A percentile compares a stretch with the other conserved stretches of the same genome.
Evolutionary conservation across 257 asterid genomes (phyloP).

Genomic region (Ophiorrhiza pumila): DNA sequence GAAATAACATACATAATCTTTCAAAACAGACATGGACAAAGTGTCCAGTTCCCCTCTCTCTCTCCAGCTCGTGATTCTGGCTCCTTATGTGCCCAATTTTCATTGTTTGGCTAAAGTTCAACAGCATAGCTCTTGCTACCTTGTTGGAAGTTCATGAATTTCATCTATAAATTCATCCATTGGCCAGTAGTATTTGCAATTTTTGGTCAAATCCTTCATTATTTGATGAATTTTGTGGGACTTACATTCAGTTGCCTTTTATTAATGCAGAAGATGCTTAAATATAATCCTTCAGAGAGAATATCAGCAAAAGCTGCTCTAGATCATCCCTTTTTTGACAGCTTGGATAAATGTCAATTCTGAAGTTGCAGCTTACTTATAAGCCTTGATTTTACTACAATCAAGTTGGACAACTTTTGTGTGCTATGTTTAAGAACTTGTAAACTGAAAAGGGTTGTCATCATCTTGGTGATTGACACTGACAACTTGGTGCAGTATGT

Average conservation of each 20-base stretch:
- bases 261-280: constrained; percentile 73
- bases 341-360: constrained; percentile 84
- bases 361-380: constrained; percentile 27
- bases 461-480: constrained; percentile 50
- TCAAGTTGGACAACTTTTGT: constrained; percentile 17
- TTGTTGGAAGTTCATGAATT: background rate
- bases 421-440: background rate
- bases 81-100: background rate
- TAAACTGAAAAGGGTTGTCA: constrained; percentile 30
- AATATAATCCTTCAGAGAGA: constrained; percentile 77
- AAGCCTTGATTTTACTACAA: background rate
- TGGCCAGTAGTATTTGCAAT: background rate
- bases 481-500: background rate
- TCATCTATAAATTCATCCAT: background rate
- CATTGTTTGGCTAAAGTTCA: background rate
- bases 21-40: background rate
- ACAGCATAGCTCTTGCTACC: background rate
- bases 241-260: constrained; percentile 11
- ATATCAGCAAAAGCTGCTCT: constrained; percentile 90
- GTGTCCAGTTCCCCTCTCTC: background rate
- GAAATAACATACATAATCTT: background rate
- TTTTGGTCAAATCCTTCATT: background rate
- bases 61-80: background rate
- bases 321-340: constrained; percentile 90
- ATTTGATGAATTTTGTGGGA: background rate